A percentile compares a stretch with the other conserved stretches of the same genome.
Conservation (phyloP, 306 rosid species). For the Rubus idaeus region DNA sequence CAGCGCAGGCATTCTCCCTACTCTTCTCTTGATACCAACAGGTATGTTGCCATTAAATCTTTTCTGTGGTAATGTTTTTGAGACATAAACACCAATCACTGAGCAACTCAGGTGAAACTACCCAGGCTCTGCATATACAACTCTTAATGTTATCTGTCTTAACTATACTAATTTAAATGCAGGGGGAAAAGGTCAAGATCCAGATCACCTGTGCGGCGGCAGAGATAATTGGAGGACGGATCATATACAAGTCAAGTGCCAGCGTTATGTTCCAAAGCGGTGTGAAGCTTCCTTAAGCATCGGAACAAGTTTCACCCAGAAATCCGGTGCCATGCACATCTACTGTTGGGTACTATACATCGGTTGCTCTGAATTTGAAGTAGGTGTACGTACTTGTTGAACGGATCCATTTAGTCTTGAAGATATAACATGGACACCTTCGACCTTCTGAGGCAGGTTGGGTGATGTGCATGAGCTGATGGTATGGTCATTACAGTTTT, state of each 20-base stretch:
- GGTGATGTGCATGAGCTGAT: not conserved
- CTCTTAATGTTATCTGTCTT: constrained; percentile 22
- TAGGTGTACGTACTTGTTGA: not conserved
- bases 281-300: not conserved
- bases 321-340: not conserved
- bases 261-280: not conserved
- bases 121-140: constrained; percentile 35
- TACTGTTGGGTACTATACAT: not conserved
- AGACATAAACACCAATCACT: constrained; percentile 57
- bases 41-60: constrained; percentile 67
- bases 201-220: constrained; percentile 73
- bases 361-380: not conserved
- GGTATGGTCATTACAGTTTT: not conserved
- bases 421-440: not conserved
- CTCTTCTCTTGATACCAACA: constrained; percentile 83
- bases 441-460: not conserved
- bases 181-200: constrained; percentile 92
- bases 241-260: not conserved
- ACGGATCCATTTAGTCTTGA: not conserved
- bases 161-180: constrained; percentile 37
- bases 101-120: constrained; percentile 77
- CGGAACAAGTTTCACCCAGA: not conserved
- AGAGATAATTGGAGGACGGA: constrained; percentile 48
- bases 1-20: constrained; percentile 99
- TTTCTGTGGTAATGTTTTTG: constrained; percentile 60